These are phyloP conservation scores for Candida xyloterini DNA, from an alignment of 805 yeast species.

Conservation along the genomic window DNA sequence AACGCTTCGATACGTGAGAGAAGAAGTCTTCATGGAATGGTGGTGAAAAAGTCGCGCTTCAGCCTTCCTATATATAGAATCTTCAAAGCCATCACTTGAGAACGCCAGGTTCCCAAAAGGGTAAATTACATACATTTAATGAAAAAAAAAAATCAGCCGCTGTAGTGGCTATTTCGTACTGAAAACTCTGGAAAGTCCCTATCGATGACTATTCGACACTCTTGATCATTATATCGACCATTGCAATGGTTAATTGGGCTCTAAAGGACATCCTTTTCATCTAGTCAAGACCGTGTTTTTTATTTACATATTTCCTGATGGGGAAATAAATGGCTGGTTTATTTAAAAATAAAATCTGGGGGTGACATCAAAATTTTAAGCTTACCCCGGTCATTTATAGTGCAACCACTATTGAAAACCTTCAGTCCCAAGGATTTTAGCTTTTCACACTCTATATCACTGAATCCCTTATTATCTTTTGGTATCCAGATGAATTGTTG, in stretches of 20 bases:
- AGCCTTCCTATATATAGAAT: constrained; percentile 7
- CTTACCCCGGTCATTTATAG: constrained; percentile 11
- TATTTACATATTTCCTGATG: constrained; percentile 16
- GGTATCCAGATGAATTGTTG: constrained; percentile 28
- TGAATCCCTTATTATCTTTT: constrained; percentile 33
- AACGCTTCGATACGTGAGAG: background rate
- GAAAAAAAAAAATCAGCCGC: background rate
- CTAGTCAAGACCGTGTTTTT: background rate
- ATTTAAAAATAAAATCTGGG: constrained; percentile 17
- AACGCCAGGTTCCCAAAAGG: constrained; percentile 10
- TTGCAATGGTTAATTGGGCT: too few species aligned
- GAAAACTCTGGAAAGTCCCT: too few species aligned
- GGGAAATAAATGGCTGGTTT: constrained; percentile 21
- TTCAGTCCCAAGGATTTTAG: constrained; percentile 22
- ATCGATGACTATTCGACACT: too few species aligned
- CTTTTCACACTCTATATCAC: constrained; percentile 24
- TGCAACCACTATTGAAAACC: constrained; percentile 21
- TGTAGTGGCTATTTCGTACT: too few species aligned
- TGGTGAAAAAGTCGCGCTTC: constrained; percentile 1
- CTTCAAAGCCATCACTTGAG: constrained; percentile 4
- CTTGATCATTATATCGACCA: too few species aligned
- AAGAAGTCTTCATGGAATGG: constrained; percentile 2
- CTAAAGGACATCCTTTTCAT: background rate
- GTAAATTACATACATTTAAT: constrained; percentile 9
- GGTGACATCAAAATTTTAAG: constrained; percentile 16